Percentiles rank a stretch among this genome's conserved stretches.
Evolutionary conservation across 345 rosid species (phyloP).

Genomic region (Ricinus communis): DNA sequence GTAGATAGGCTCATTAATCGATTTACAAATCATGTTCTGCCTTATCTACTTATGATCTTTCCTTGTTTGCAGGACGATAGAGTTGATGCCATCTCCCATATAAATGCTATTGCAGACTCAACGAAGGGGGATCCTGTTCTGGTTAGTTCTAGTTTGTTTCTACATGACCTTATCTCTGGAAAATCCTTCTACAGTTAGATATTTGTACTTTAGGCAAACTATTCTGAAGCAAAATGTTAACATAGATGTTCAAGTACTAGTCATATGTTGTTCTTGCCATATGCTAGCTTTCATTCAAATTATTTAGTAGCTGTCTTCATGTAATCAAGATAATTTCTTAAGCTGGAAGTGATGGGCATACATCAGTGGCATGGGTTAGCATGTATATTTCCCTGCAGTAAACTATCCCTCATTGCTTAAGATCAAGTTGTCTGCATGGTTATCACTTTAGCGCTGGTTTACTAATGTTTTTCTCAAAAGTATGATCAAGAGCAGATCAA

Average conservation of each 20-base stretch:
- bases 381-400: background rate
- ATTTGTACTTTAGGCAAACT: constrained; percentile 12
- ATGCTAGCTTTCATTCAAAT: background rate
- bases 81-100: constrained; percentile 53
- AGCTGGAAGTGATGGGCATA: background rate
- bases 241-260: constrained; percentile 1
- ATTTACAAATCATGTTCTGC: background rate
- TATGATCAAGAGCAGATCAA: background rate
- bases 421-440: background rate
- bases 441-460: background rate
- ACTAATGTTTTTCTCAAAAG: background rate
- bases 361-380: background rate
- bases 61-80: constrained; percentile 64
- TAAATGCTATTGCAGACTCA: constrained; percentile 51
- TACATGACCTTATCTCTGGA: background rate
- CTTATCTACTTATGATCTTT: constrained; percentile 15
- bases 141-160: constrained; percentile 45
- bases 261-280: background rate
- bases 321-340: background rate
- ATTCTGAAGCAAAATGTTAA: constrained; percentile 4
- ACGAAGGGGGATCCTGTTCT: constrained; percentile 57
- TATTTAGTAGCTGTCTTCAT: background rate
- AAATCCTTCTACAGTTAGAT: constrained; percentile 4
- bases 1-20: background rate
- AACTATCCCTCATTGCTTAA: background rate